These are phyloP conservation scores for Myrmaecium sp. DNA, from an alignment of 2,329 filamentous ascomycete genomes.

Conservation along the genomic window DNA sequence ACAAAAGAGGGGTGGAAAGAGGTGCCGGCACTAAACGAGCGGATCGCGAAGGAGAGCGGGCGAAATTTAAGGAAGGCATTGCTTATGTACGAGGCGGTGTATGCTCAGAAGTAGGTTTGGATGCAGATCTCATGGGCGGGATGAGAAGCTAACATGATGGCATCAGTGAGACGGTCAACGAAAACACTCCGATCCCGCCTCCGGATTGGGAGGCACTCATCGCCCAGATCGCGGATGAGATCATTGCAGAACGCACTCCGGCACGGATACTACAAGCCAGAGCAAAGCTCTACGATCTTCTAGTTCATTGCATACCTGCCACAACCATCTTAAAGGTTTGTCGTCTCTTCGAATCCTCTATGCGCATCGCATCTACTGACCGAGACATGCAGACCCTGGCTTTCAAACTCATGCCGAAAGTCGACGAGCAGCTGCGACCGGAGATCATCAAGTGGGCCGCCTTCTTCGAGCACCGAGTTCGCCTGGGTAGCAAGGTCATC, in stretches of 20 bases:
- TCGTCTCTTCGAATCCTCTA: neutral
- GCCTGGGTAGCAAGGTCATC: constrained; percentile 83
- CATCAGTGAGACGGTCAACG: constrained; percentile 76
- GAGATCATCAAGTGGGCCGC: constrained; percentile 93
- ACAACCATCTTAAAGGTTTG: constrained; percentile 73
- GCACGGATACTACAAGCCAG: constrained; percentile 74
- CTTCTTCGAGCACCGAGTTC: constrained; percentile 92
- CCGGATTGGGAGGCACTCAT: constrained; percentile 96
- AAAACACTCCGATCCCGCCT: constrained; percentile 76
- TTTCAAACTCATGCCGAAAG: constrained; percentile 74
- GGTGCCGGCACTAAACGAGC: constrained; percentile 56
- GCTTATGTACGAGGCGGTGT: constrained; percentile 92
- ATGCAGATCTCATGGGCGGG: no score
- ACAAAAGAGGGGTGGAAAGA: constrained; percentile 74
- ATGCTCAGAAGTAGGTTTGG: constrained; percentile 82
- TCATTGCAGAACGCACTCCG: constrained; percentile 84
- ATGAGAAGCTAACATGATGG: constrained; percentile 15
- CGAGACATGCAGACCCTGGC: constrained; percentile 52
- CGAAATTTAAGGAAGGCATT: constrained; percentile 79
- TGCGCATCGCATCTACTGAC: neutral
- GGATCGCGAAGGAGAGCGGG: constrained; percentile 80
- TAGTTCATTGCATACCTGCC: constrained; percentile 92
- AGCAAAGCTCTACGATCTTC: constrained; percentile 86
- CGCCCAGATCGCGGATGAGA: constrained; percentile 75
- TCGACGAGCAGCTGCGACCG: constrained; percentile 77